Percentiles rank a stretch among this genome's conserved stretches.
These are phyloP conservation scores for Aspergillus proliferans DNA, from an alignment of 2,329 filamentous ascomycete species.

Conservation along the genomic window DNA sequence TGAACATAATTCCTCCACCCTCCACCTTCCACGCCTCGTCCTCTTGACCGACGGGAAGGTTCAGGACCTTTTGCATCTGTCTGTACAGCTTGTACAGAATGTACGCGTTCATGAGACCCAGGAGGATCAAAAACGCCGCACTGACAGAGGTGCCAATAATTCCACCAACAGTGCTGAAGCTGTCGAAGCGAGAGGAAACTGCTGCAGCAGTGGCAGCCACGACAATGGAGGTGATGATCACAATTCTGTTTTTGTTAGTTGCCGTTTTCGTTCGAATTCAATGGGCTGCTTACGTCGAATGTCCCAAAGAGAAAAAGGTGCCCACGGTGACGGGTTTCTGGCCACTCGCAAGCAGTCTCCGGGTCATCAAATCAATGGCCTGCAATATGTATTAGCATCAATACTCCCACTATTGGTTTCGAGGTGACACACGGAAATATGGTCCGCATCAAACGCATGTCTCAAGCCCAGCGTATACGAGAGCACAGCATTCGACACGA, in stretches of 20 bases:
- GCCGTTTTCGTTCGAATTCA: not conserved
- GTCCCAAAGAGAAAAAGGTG: conserved; percentile 88
- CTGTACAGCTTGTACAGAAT: conserved; percentile 73
- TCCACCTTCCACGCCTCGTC: conserved; percentile 61
- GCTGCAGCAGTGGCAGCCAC: conserved; percentile 87
- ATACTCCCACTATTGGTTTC: not conserved
- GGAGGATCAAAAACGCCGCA: conserved; percentile 71
- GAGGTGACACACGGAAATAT: conserved; percentile 55
- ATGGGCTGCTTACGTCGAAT: conserved; percentile 59
- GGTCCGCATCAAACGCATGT: conserved; percentile 96
- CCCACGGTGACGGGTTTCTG: conserved; percentile 86
- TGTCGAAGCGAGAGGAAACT: conserved; percentile 71
- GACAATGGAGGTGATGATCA: conserved; percentile 81
- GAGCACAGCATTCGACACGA: conserved; percentile 75
- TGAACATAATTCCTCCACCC: conserved; percentile 68
- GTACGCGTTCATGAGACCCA: conserved; percentile 79
- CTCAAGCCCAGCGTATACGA: conserved; percentile 84
- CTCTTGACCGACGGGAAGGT: conserved; percentile 38
- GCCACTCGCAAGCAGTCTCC: conserved; percentile 76
- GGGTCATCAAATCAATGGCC: conserved; percentile 92
- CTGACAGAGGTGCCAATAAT: conserved; percentile 87
- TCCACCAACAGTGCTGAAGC: conserved; percentile 72
- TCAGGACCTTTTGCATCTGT: conserved; percentile 59
- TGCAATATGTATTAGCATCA: conserved; percentile 34
- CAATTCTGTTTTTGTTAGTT: conserved; percentile 49